Evolutionary conservation across 768 basidiomycete genomes (phyloP).

Genomic region (Boletus sensibilis): DNA sequence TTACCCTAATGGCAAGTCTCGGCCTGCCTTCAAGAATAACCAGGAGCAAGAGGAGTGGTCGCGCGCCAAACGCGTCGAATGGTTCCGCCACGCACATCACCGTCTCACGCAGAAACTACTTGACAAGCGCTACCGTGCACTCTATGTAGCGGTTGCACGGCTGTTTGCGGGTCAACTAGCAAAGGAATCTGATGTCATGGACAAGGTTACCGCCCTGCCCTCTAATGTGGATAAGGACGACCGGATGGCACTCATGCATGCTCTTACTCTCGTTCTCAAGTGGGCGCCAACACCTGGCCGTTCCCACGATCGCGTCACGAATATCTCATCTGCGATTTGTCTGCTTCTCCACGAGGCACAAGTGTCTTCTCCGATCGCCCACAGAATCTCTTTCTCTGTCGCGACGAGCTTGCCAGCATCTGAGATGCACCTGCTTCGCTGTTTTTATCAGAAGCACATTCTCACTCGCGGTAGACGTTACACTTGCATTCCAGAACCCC

Average conservation of each 20-base stretch:
- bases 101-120: constrained; percentile 42
- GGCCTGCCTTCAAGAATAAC: constrained; percentile 29
- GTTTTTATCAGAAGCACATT: constrained; percentile 57
- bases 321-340: constrained; percentile 63
- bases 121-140: constrained; percentile 54
- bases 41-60: constrained; percentile 27
- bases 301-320: constrained; percentile 62
- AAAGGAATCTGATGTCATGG: constrained; percentile 45
- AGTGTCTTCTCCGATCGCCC: constrained; percentile 8
- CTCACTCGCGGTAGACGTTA: constrained; percentile 54
- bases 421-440: constrained; percentile 47
- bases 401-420: constrained; percentile 35
- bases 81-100: constrained; percentile 31
- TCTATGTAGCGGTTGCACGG: constrained; percentile 61
- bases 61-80: constrained; percentile 16
- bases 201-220: constrained; percentile 36
- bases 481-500: constrained; percentile 50
- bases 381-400: constrained; percentile 17
- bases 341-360: constrained; percentile 48
- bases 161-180: constrained; percentile 55
- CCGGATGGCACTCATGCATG: constrained; percentile 4
- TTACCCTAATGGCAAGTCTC: constrained; percentile 12
- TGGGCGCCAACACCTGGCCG: constrained; percentile 65
- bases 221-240: constrained; percentile 25
- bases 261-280: constrained; percentile 59